Evolutionary conservation across 2,329 filamentous ascomycete species (phyloP).

Genomic region (Stemphylium beticola): DNA sequence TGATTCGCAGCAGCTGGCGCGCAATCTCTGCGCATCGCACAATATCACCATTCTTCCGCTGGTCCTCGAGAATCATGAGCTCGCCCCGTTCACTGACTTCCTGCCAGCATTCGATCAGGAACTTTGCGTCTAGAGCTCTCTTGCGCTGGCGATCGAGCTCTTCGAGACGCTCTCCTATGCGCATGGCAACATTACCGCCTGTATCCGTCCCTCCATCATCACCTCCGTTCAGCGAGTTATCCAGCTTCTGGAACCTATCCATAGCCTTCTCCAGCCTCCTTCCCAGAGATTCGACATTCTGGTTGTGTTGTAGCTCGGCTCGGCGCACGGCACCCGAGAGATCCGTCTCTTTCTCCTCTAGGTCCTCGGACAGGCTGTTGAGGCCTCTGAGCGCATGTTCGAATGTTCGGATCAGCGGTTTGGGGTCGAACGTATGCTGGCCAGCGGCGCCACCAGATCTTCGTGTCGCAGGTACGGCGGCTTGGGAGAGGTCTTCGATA

Average conservation of each 20-base stretch:
- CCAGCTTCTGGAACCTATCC: conserved; percentile 87
- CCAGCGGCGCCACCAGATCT: conserved; percentile 68
- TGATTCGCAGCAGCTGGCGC: conserved; percentile 90
- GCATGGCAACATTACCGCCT: conserved; percentile 88
- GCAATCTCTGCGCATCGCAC: conserved; percentile 94
- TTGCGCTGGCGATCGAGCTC: conserved; percentile 92
- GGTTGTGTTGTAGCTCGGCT: conserved; percentile 89
- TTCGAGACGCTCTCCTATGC: conserved; percentile 92
- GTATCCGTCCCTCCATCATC: conserved; percentile 60
- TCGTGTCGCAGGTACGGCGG: conserved; percentile 77
- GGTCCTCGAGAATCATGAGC: conserved; percentile 84
- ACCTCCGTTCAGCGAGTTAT: conserved; percentile 76
- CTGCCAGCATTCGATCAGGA: conserved; percentile 95
- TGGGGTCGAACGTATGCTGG: conserved; percentile 77
- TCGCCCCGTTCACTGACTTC: conserved; percentile 91
- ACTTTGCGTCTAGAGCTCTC: conserved; percentile 89
- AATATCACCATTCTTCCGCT: conserved; percentile 86
- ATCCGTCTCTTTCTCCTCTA: conserved; percentile 90
- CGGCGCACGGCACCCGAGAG: conserved; percentile 86
- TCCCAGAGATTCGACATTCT: conserved; percentile 86
- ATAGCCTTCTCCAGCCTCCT: conserved; percentile 91
- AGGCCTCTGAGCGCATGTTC: conserved; percentile 76
- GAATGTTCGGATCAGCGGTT: conserved; percentile 94
- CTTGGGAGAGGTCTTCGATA: conserved; percentile 89
- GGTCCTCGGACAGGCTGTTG: conserved; percentile 75